Percentiles rank a stretch among this genome's conserved stretches.
Evolutionary conservation across 345 rosid species (phyloP).

Genomic region (Theobroma cacao): DNA sequence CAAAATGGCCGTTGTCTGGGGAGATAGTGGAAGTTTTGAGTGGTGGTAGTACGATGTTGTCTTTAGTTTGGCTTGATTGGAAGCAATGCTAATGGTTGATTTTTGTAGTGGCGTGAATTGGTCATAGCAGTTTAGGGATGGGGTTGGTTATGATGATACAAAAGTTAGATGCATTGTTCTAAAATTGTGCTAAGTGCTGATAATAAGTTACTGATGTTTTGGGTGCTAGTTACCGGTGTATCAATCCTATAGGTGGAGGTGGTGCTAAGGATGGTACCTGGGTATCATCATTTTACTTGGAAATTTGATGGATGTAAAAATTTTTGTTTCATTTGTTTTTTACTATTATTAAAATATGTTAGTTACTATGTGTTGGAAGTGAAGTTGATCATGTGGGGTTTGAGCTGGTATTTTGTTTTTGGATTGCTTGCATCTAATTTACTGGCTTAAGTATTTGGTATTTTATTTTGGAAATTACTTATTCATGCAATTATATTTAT

Average conservation of each 20-base stretch:
- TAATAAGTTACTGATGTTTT: background rate
- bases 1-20: background rate
- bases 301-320: background rate
- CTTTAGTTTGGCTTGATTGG: background rate
- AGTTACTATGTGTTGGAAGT: background rate
- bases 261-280: background rate
- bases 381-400: background rate
- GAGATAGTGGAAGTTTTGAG: background rate
- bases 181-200: background rate
- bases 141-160: background rate
- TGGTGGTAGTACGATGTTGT: constrained; percentile 1
- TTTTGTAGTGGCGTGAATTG: background rate
- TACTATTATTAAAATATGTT: background rate
- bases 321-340: background rate
- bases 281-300: background rate
- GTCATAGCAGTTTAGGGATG: background rate
- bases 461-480: background rate
- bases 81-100: background rate
- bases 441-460: background rate
- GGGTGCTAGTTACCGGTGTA: background rate
- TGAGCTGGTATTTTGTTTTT: background rate
- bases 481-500: background rate
- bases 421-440: background rate
- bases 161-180: background rate
- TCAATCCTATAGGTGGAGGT: background rate